A percentile compares a stretch with the other conserved stretches of the same genome.
phyloP scores from a whole-genome alignment of 1,139 yeast species.

The Suhomyces wounanorum region DNA sequence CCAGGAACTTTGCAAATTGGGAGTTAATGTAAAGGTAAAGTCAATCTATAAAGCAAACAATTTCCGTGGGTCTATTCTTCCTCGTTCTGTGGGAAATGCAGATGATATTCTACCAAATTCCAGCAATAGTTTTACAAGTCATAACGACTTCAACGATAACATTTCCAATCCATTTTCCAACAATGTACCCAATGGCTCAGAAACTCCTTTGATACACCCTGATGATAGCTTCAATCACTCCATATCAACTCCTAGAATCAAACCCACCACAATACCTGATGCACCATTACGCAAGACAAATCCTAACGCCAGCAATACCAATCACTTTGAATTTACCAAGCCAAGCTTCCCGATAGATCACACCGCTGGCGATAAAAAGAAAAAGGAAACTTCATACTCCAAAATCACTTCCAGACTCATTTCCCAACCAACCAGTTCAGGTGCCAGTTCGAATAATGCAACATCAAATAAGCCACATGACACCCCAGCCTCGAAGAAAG shows the following conservation, averaged over 20 bases:
- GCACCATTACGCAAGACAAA: constrained; percentile 55
- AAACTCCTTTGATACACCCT: constrained; percentile 17
- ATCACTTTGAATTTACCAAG: constrained; percentile 37
- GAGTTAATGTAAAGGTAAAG: constrained; percentile 65
- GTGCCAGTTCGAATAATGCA: constrained; percentile 1
- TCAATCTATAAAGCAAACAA: constrained; percentile 51
- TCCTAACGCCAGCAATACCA: constrained; percentile 23
- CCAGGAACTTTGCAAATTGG: constrained; percentile 71
- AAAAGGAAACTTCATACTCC: constrained; percentile 39
- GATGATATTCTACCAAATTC: constrained; percentile 16
- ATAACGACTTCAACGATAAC: constrained; percentile 13
- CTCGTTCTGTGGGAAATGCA: constrained; percentile 1
- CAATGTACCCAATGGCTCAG: constrained; percentile 5
- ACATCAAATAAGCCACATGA: constrained; percentile 12
- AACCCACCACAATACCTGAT: constrained; percentile 46
- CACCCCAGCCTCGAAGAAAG: constrained; percentile 18
- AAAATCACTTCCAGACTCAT: constrained; percentile 56
- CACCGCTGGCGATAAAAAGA: constrained; percentile 18
- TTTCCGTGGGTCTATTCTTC: constrained; percentile 7
- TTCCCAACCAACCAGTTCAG: constrained; percentile 40
- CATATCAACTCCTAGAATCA: constrained; percentile 51
- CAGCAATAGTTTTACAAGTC: constrained; percentile 5
- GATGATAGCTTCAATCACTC: constrained; percentile 29
- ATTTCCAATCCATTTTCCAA: constrained; percentile 31
- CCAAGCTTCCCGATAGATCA: constrained; percentile 32